Percentiles rank a stretch among this genome's conserved stretches.
These are phyloP conservation scores for Dorcoceras hygrometricum DNA, from an alignment of 257 asterid species.

Conservation along the genomic window DNA sequence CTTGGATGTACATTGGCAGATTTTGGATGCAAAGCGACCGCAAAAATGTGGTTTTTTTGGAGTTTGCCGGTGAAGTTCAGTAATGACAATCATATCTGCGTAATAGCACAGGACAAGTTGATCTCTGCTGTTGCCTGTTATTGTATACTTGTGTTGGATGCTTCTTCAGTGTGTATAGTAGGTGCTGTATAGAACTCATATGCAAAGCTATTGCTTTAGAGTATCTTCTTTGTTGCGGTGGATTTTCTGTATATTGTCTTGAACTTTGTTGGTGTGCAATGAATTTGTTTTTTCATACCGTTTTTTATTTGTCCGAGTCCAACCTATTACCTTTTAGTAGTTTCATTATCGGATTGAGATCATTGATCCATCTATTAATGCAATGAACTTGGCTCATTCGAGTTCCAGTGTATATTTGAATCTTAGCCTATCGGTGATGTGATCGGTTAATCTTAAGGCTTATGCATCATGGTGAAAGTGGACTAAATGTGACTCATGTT, in stretches of 20 bases:
- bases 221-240: not conserved
- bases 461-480: too few relatives aligned
- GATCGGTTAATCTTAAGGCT: too few relatives aligned
- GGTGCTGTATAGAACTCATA: not conserved
- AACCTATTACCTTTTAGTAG: not conserved
- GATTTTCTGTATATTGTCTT: not conserved
- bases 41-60: not conserved
- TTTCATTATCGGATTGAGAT: not conserved
- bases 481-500: too few relatives aligned
- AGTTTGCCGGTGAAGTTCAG: not conserved
- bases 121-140: not conserved
- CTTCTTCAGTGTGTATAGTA: conserved; percentile 5
- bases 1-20: not conserved
- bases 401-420: too few relatives aligned
- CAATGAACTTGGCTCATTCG: too few relatives aligned
- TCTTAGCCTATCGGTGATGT: too few relatives aligned
- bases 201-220: conserved; percentile 1
- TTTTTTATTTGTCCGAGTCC: not conserved
- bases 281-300: not conserved
- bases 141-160: not conserved
- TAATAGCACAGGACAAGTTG: not conserved
- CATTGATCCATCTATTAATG: too few relatives aligned
- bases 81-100: not conserved
- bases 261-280: not conserved
- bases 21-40: conserved; percentile 5